Percentiles rank a stretch among this genome's conserved stretches.
These are phyloP conservation scores for Camptophora hylomeconis DNA, from an alignment of 2,329 filamentous ascomycete species.

Conservation along the genomic window DNA sequence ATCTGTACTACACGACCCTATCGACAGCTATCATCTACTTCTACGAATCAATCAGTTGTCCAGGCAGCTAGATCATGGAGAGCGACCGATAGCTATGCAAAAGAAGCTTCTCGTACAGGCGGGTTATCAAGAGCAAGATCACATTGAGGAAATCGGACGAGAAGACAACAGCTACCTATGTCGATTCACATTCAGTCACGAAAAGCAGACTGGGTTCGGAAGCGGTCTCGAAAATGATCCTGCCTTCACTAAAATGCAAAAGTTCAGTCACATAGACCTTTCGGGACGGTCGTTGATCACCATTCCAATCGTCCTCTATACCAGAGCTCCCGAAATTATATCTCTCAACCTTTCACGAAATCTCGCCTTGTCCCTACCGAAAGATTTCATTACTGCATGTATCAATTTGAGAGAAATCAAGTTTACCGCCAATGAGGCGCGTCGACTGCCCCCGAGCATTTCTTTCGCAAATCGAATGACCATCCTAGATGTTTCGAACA, in stretches of 20 bases:
- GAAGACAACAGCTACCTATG: constrained; percentile 97
- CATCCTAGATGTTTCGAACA: constrained; percentile 89
- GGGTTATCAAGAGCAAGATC: constrained; percentile 76
- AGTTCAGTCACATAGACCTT: constrained; percentile 88
- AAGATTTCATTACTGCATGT: constrained; percentile 92
- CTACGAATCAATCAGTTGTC: constrained; percentile 86
- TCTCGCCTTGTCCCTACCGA: constrained; percentile 78
- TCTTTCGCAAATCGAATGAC: constrained; percentile 69
- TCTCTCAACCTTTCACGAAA: constrained; percentile 90
- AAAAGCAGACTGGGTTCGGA: constrained; percentile 70
- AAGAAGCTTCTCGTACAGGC: constrained; percentile 83
- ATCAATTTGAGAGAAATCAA: constrained; percentile 87
- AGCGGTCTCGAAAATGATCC: constrained; percentile 62
- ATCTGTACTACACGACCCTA: constrained; percentile 76
- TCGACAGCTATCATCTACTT: constrained; percentile 92
- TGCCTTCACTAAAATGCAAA: constrained; percentile 68
- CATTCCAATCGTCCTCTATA: constrained; percentile 88
- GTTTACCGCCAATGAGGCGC: constrained; percentile 86
- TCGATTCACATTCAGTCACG: constrained; percentile 86
- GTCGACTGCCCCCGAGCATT: constrained; percentile 71
- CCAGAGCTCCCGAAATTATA: constrained; percentile 82
- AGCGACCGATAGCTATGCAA: constrained; percentile 81
- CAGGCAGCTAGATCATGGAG: constrained; percentile 61
- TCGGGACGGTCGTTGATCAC: constrained; percentile 82
- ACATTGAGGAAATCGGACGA: constrained; percentile 81